Percentiles rank a stretch among this genome's conserved stretches.
Conservation (phyloP, 139 green algal genomes). For the Micromonas pusilla region DNA sequence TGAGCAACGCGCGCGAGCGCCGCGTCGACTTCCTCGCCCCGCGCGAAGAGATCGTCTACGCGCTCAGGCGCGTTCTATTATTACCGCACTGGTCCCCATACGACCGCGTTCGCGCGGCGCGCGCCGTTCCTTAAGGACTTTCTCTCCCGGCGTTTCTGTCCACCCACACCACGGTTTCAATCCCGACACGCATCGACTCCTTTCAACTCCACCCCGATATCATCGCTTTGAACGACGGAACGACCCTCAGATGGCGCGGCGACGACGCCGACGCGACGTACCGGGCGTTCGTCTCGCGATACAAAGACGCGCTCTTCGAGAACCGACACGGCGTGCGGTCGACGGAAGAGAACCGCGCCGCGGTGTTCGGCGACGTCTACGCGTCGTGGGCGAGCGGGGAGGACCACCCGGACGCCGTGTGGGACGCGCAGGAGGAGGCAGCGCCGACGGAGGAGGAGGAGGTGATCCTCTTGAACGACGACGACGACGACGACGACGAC, state of each 20-base stretch:
- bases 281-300: slow-evolving; percentile 26
- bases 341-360: slow-evolving; percentile 43
- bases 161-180: no score
- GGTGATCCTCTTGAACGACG: slow-evolving; percentile 49
- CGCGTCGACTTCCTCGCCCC: background rate
- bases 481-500: slow-evolving; percentile 24
- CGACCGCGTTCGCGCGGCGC: no score
- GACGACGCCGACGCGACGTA: slow-evolving; percentile 3
- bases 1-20: background rate
- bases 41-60: background rate
- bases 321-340: slow-evolving; percentile 67
- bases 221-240: no score
- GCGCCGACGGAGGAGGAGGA: background rate
- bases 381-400: slow-evolving; percentile 41
- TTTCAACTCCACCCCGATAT: no score
- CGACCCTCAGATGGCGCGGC: no score
- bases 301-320: slow-evolving; percentile 68
- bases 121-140: no score
- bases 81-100: no score
- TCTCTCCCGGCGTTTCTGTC: no score
- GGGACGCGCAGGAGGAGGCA: slow-evolving; percentile 16
- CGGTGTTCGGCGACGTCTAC: slow-evolving; percentile 51
- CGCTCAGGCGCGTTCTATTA: no score
- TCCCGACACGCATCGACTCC: no score
- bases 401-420: slow-evolving; percentile 35